A percentile compares a stretch with the other conserved stretches of the same genome.
Evolutionary conservation across 306 rosid species (phyloP).

Genomic region (Gynostemma pentaphyllum): DNA sequence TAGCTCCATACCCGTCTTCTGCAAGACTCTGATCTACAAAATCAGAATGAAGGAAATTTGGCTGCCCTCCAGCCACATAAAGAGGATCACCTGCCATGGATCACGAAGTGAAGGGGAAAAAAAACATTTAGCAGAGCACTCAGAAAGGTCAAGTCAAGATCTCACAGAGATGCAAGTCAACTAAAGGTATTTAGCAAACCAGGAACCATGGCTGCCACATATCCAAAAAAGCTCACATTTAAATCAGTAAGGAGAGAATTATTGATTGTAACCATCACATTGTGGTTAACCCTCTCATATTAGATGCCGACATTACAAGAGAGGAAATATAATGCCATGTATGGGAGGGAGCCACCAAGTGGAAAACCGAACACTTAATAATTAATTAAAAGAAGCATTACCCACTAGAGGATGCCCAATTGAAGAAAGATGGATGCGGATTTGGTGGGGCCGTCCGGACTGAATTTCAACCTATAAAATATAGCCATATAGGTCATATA

Average conservation of each 20-base stretch:
- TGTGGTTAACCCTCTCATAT: no score
- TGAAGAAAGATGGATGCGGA: conserved; percentile 89
- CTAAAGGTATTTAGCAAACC: background rate
- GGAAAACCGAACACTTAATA: background rate
- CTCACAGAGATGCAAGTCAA: background rate
- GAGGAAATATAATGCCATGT: no score
- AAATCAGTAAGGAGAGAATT: background rate
- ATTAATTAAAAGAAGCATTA: conserved; percentile 13
- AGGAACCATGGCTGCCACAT: background rate
- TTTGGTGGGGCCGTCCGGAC: conserved; percentile 94
- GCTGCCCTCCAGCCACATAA: conserved; percentile 66
- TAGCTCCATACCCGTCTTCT: conserved; percentile 56
- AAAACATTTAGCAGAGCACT: background rate
- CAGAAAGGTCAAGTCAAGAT: background rate
- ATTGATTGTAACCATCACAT: no score
- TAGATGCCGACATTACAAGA: no score
- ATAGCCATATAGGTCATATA: no score
- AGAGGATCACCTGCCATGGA: conserved; percentile 73
- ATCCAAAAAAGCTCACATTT: background rate
- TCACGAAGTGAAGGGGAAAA: no score
- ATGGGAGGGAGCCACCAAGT: no score
- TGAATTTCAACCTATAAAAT: conserved; percentile 72
- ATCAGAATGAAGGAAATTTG: conserved; percentile 43
- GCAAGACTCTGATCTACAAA: conserved; percentile 41
- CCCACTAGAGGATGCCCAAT: conserved; percentile 81